phyloP scores from a whole-genome alignment of 2,329 filamentous ascomycete genomes.

The Sporothrix humicola region DNA sequence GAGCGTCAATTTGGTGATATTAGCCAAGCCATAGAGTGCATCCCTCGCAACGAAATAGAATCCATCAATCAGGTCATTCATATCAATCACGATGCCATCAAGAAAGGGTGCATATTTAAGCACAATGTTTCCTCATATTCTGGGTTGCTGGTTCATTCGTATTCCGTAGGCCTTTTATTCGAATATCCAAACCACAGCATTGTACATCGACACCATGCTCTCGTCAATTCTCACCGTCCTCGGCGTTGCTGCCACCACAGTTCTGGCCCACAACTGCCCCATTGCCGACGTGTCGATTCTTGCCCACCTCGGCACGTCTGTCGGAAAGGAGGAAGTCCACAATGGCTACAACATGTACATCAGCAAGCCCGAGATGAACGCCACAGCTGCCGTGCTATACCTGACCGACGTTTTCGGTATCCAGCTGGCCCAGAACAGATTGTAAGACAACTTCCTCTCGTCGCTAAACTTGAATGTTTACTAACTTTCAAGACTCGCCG shows the following conservation, averaged over 20 bases:
- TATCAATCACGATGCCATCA: no score
- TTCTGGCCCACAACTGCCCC: slow-evolving; percentile 21
- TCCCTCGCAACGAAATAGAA: no score
- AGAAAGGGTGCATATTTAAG: no score
- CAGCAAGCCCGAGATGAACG: slow-evolving; percentile 36
- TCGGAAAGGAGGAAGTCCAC: slow-evolving; percentile 37
- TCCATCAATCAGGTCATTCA: no score
- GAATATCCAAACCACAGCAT: not conserved
- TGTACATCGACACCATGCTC: not conserved
- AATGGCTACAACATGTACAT: slow-evolving; percentile 41
- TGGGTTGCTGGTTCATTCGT: no score
- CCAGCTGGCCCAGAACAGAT: slow-evolving; percentile 41
- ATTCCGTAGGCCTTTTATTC: no score
- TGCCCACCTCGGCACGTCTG: slow-evolving; percentile 37
- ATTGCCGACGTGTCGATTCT: slow-evolving; percentile 37
- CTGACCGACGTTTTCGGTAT: slow-evolving; percentile 44
- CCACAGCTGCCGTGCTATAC: slow-evolving; percentile 39
- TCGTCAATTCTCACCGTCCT: not conserved
- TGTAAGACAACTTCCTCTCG: slow-evolving; percentile 32
- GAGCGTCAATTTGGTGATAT: no score
- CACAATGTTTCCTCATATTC: no score
- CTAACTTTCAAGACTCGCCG: slow-evolving; percentile 54
- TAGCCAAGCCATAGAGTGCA: no score
- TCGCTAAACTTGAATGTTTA: not conserved
- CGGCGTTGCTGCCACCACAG: slow-evolving; percentile 4